A percentile compares a stretch with the other conserved stretches of the same genome.
Evolutionary conservation across 306 rosid species (phyloP).

Genomic region (Trifolium pratense): DNA sequence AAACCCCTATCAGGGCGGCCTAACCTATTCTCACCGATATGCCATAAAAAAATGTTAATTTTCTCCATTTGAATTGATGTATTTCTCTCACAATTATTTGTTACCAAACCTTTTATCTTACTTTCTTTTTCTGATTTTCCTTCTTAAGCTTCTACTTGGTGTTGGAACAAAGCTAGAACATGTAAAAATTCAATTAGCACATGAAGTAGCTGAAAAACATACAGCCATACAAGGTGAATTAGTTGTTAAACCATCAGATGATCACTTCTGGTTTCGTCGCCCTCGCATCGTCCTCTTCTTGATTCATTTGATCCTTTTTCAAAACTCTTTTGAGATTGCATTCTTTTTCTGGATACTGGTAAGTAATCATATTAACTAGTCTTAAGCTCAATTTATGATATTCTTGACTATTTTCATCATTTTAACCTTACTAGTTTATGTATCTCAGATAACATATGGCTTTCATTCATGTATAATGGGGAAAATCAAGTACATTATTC

Average conservation of each 20-base stretch:
- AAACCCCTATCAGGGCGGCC: background rate
- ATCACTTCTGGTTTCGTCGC: slow-evolving; percentile 80
- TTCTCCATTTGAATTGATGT: background rate
- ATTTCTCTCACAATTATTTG: background rate
- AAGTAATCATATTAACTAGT: slow-evolving; percentile 53
- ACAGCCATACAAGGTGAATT: slow-evolving; percentile 82
- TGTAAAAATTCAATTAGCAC: slow-evolving; percentile 77
- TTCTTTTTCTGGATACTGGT: slow-evolving; percentile 94
- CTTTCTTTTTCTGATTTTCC: background rate
- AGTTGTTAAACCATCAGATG: slow-evolving; percentile 83
- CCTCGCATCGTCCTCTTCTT: slow-evolving; percentile 79
- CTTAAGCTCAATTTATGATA: slow-evolving; percentile 1
- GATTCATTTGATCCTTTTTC: slow-evolving; percentile 91
- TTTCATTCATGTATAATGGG: slow-evolving; percentile 94
- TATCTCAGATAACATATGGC: slow-evolving; percentile 64
- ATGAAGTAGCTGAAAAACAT: slow-evolving; percentile 90
- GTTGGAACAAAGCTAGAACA: slow-evolving; percentile 90
- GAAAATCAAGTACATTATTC: slow-evolving; percentile 56
- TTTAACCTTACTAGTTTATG: slow-evolving; percentile 5
- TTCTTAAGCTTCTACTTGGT: slow-evolving; percentile 74
- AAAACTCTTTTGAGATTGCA: slow-evolving; percentile 89
- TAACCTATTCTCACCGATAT: background rate
- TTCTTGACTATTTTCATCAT: background rate
- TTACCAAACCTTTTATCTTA: slow-evolving; percentile 6
- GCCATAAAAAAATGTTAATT: background rate